Conservation (phyloP, 1,139 yeast genomes). For the Sugiyamaella japonica region DNA sequence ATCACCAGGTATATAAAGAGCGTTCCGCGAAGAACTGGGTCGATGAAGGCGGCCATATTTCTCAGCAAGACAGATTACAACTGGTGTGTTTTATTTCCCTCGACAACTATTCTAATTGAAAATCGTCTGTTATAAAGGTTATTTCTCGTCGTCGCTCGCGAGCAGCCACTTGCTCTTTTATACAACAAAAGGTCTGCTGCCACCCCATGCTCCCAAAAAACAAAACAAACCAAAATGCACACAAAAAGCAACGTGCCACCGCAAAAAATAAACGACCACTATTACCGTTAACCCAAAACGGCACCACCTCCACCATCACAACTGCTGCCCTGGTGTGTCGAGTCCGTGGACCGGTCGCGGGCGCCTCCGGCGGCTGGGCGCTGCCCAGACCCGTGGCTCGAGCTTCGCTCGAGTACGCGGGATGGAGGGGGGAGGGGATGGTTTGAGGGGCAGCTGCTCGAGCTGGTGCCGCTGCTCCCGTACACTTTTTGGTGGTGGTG, state of each 20-base stretch:
- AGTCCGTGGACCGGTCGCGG: neutral
- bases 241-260: no score
- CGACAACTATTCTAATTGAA: no score
- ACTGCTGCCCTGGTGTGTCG: neutral
- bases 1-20: constrained; percentile 76
- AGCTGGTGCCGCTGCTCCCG: no score
- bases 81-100: no score
- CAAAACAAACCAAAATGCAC: neutral
- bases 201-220: neutral
- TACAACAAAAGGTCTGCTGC: neutral
- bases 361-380: neutral
- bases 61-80: no score
- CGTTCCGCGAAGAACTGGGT: constrained; percentile 67
- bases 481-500: no score
- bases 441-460: no score
- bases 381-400: neutral
- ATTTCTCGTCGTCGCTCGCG: neutral
- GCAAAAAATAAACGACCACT: no score
- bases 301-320: neutral
- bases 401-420: neutral
- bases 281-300: neutral
- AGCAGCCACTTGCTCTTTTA: constrained; percentile 4
- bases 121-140: neutral
- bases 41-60: constrained; percentile 62
- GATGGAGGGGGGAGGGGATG: no score